Base-by-base conservation (phyloP, 139 green algal genomes). In the Tetraselmis striata region DNA sequence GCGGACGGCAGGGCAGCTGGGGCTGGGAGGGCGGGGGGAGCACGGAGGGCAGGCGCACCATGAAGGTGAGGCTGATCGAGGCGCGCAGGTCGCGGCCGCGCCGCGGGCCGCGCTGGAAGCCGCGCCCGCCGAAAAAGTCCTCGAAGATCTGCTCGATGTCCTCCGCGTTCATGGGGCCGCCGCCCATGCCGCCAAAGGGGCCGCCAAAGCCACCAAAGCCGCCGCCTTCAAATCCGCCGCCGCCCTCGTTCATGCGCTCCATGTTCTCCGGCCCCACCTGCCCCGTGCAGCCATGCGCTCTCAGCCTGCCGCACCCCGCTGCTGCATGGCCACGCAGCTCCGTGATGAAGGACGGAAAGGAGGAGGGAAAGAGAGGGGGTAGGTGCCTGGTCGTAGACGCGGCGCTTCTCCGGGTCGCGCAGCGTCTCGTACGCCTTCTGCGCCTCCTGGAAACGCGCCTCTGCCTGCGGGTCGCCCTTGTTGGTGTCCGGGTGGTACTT, bases 401-500 rank as follows among this genome's bases (percentile, higher is more conserved):
- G 75, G 32, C 93, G 85, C 83, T 97, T 97, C 31, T 97, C 88
- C 0, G 92, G 86, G 81, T 98, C 95, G 1, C 91, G 81, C 76
- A 98, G 88, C 1, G 92, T 94, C 83, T 98, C 93, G 77, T 98
- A 98, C 2, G 95, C 95, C 78, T 94, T 94, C 45, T 94, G 90
- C 0, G 93, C 87, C 84, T 98, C 95, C 80, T 97, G 93, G 77
- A 98, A 98, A 79, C 92, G 92, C 2, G 88, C 84, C 0, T 90
- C 90, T 1, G 95, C 94, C 59, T 93, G 88, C 0, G 91, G 84
- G 84, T 98, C 90, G 23, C 90, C 92, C 91, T 96, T 94, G 86
- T 98, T 98, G 23, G 93, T 95, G 81, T 98, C 95, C 32, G 95
- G 95, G 84, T 98, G 95, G 81, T 95, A 96, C 88, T 97, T 85